A percentile compares a stretch with the other conserved stretches of the same genome.
Conservation (phyloP, 345 rosid genomes). For the Gossypium mustelinum region DNA sequence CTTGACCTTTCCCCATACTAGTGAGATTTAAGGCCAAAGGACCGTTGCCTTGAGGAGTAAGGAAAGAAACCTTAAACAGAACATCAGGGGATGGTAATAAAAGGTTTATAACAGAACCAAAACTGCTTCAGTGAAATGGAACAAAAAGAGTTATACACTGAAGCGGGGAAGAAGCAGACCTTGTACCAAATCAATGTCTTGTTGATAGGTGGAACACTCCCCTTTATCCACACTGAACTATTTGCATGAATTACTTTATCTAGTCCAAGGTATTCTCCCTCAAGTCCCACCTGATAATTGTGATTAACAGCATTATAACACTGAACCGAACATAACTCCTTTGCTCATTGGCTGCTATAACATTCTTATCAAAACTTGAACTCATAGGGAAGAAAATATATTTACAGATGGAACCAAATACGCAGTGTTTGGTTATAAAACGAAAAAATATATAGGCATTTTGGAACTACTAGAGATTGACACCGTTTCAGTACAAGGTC, state of each 20-base stretch:
- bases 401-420: no score
- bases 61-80: conserved; percentile 30
- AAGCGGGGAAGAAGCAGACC: conserved; percentile 22
- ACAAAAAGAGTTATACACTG: not conserved
- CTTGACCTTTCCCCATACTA: conserved; percentile 71
- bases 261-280: conserved; percentile 56
- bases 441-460: not conserved
- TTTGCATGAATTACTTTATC: conserved; percentile 36
- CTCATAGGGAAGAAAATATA: no score
- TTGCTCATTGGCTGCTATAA: not conserved
- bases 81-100: not conserved
- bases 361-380: no score
- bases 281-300: conserved; percentile 47
- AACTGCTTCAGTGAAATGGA: not conserved
- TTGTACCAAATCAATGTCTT: conserved; percentile 63
- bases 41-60: conserved; percentile 44
- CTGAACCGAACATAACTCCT: not conserved
- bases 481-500: not conserved
- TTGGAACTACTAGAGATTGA: not conserved
- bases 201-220: conserved; percentile 34
- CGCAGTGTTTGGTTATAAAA: no score
- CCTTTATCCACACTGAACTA: conserved; percentile 49
- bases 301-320: not conserved
- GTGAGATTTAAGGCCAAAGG: conserved; percentile 52
- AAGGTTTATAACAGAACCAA: not conserved